phyloP scores from a whole-genome alignment of 164 flowering plant species.

The Warburgia ugandensis region DNA sequence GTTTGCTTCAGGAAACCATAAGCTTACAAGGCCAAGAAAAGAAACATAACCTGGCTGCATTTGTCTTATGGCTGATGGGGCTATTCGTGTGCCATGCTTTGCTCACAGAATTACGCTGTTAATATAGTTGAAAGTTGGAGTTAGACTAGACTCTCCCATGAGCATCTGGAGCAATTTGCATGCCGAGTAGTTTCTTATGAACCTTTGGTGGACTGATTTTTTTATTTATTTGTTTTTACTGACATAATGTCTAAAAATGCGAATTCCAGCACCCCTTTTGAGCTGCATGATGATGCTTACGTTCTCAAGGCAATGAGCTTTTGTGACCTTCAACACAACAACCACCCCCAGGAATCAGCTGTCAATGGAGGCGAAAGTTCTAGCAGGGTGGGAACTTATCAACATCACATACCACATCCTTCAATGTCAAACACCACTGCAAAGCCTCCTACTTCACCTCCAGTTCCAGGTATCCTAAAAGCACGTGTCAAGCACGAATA shows the following conservation, averaged over 20 bases:
- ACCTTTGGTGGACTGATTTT: not conserved
- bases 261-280: slow-evolving; percentile 88
- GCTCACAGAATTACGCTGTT: too few species aligned
- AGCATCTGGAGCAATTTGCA: too few species aligned
- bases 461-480: slow-evolving; percentile 79
- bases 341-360: slow-evolving; percentile 21
- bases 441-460: slow-evolving; percentile 60
- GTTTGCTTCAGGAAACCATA: too few species aligned
- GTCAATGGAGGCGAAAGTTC: slow-evolving; percentile 53
- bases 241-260: not conserved
- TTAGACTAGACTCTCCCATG: too few species aligned
- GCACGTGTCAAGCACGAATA: slow-evolving; percentile 73
- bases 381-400: slow-evolving; percentile 39
- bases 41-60: too few species aligned
- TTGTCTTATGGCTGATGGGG: too few species aligned
- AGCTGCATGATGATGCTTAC: slow-evolving; percentile 93
- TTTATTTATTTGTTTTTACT: not conserved
- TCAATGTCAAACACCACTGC: slow-evolving; percentile 26
- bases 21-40: too few species aligned
- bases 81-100: too few species aligned
- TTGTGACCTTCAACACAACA: slow-evolving; percentile 33
- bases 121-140: too few species aligned
- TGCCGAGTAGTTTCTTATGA: too few species aligned
- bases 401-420: slow-evolving; percentile 31
- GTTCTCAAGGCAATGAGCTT: slow-evolving; percentile 91